These are phyloP conservation scores for Tolypocladium nubicola DNA, from an alignment of 2,329 filamentous ascomycete species.

Conservation along the genomic window DNA sequence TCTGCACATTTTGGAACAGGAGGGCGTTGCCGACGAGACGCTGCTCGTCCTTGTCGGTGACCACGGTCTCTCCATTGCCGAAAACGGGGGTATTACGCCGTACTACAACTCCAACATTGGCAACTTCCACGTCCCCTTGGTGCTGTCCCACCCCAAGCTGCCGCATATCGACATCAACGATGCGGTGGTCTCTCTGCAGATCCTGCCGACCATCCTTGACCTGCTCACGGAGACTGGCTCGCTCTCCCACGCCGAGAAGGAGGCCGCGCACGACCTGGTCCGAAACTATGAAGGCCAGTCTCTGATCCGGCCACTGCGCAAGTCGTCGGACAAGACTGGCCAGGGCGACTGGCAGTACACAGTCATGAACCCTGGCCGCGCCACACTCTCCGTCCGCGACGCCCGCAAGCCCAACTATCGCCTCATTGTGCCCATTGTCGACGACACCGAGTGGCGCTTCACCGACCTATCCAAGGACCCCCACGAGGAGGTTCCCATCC, in stretches of 20 bases:
- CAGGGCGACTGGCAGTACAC: conserved; percentile 14
- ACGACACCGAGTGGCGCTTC: conserved; percentile 20
- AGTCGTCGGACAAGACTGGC: conserved; percentile 7
- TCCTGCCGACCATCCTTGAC: conserved; percentile 23
- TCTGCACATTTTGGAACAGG: conserved; percentile 17
- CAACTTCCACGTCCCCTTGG: conserved; percentile 23
- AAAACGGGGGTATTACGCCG: conserved; percentile 19
- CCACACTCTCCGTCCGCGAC: conserved; percentile 11
- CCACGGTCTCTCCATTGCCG: conserved; percentile 21
- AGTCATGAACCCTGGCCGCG: conserved; percentile 15
- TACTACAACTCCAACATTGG: conserved; percentile 22
- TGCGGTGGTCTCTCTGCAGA: conserved; percentile 19
- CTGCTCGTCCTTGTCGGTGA: conserved; percentile 21
- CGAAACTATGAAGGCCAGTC: conserved; percentile 25
- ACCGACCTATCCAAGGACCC: conserved; percentile 17
- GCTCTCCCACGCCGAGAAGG: conserved; percentile 12
- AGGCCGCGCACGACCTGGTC: conserved; percentile 17
- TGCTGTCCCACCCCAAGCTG: conserved; percentile 21
- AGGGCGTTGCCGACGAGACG: conserved; percentile 20
- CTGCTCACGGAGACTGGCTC: conserved; percentile 22
- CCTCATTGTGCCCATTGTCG: conserved; percentile 12
- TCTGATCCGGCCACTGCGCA: conserved; percentile 19
- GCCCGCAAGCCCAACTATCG: conserved; percentile 10
- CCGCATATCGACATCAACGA: conserved; percentile 20
- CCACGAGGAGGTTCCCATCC: conserved; percentile 13